These are phyloP conservation scores for Vaccinium myrtillus DNA, from an alignment of 148 eudicot genomes.

Conservation along the genomic window DNA sequence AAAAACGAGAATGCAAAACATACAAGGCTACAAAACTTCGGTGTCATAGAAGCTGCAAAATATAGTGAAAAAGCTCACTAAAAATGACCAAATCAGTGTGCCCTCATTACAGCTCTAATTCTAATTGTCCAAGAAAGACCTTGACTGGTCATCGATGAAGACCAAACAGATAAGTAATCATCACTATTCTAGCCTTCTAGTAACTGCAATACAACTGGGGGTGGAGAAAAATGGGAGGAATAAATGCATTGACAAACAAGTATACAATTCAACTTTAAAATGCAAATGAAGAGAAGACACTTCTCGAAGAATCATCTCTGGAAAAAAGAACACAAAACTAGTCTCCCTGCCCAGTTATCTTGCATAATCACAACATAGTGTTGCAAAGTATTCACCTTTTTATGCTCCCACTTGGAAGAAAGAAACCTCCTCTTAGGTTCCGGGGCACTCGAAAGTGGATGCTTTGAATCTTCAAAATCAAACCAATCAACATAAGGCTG, in stretches of 20 bases:
- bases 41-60: not conserved
- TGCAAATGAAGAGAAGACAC: not conserved
- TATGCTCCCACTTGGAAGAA: slow-evolving; percentile 87
- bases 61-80: not conserved
- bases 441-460: slow-evolving; percentile 85
- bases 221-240: not conserved
- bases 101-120: not conserved
- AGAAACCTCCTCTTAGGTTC: slow-evolving; percentile 92
- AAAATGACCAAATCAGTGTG: not conserved
- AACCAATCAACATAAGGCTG: slow-evolving; percentile 97
- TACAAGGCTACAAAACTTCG: not conserved
- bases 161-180: not conserved
- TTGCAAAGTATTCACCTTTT: slow-evolving; percentile 46
- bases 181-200: not conserved
- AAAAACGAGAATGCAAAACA: too few species aligned
- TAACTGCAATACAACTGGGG: slow-evolving; percentile 2
- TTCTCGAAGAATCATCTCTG: not conserved
- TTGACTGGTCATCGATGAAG: not conserved
- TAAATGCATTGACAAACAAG: not conserved
- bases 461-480: slow-evolving; percentile 61
- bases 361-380: not conserved
- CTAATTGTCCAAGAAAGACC: not conserved
- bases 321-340: not conserved
- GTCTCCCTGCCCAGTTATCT: not conserved
- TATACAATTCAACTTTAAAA: slow-evolving; percentile 1